Evolutionary conservation across 2,329 filamentous ascomycete species (phyloP).

Genomic region (Cladosporium cucumerinum): DNA sequence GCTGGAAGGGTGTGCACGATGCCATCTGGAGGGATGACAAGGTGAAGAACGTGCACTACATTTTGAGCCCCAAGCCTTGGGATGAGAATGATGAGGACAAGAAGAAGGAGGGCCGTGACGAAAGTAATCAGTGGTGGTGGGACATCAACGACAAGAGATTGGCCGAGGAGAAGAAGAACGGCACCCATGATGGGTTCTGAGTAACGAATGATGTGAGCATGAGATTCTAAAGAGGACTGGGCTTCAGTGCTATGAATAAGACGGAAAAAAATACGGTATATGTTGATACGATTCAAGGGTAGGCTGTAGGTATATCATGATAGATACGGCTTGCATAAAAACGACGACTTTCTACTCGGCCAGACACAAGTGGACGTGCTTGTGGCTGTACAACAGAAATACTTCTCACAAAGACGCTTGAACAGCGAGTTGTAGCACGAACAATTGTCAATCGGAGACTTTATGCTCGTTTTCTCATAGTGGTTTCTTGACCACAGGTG

Average conservation of each 20-base stretch:
- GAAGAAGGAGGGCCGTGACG: conserved; percentile 42
- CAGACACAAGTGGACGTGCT: not conserved
- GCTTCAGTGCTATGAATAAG: not conserved
- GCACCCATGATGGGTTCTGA: conserved; percentile 53
- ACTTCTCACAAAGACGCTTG: not conserved
- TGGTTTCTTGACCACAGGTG: not conserved
- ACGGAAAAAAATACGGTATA: not conserved
- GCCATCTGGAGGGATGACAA: conserved; percentile 58
- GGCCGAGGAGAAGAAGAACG: conserved; percentile 45
- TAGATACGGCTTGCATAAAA: not conserved
- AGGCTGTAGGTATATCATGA: not conserved
- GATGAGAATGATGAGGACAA: conserved; percentile 48
- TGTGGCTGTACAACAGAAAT: not conserved
- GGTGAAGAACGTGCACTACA: conserved; percentile 63
- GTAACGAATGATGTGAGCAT: not conserved
- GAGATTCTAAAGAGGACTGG: not conserved
- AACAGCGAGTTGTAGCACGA: not conserved
- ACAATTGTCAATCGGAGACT: not conserved
- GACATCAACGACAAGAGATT: conserved; percentile 49
- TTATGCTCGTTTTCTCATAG: not conserved
- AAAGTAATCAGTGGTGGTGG: conserved; percentile 59
- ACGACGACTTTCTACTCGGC: not conserved
- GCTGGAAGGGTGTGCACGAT: conserved; percentile 55
- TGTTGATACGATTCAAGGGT: not conserved
- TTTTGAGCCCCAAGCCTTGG: conserved; percentile 62